Base-by-base conservation (phyloP, 1,284 basidiomycete species). In the Pseudozyma hubeiensis region DNA sequence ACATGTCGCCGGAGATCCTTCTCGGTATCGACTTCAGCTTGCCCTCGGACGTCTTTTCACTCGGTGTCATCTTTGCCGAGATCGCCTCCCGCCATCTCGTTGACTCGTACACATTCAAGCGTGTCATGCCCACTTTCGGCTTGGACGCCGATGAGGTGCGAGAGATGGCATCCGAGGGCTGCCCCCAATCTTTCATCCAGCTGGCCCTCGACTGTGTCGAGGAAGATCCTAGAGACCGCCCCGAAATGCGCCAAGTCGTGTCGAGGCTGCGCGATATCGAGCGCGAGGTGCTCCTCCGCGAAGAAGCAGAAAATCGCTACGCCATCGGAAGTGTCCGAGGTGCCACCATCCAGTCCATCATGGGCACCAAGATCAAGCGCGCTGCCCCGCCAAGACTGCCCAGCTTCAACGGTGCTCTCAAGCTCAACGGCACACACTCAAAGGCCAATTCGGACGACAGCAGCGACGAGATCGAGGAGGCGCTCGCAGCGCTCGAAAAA, bases 21-120 rank as follows among this genome's bases (percentile, higher is more conserved):
- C 87, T 93, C 13, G 94, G 95, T 17, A 89, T 92, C 57, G 92
- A 93, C 79, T 97, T 98, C 79, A 92, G 93, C 81, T 89, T 98
- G 7, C 91, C 93, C 3, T 96, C 95, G 7, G 96, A 99, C 82
- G 90, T 97, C 11, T 97, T 93, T 85, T 95, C 93, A 7, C 89
- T 97, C 19, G 96, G 95, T 0, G 90, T 99, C 83, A 96, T 99
- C 77, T 91, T 97, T 79, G 92, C 93, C 81, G 96, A 99, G 86
- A 93, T 99, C 75, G 88, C 91, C 1, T 89, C 92, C 0, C 88
- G 94, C n/a, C 89, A 88, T 61, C 88, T 97, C 19, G 94, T 94
- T 0, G 93, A 94, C 73, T 84, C 82, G 90, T 48, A 68, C 45
- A 78, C 77, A 6, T 77, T 76, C 73, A 76, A 63, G 50, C 64